These are phyloP conservation scores for Aspergillus saccharolyticus DNA, from an alignment of 495 filamentous ascomycete species.

Conservation along the genomic window DNA sequence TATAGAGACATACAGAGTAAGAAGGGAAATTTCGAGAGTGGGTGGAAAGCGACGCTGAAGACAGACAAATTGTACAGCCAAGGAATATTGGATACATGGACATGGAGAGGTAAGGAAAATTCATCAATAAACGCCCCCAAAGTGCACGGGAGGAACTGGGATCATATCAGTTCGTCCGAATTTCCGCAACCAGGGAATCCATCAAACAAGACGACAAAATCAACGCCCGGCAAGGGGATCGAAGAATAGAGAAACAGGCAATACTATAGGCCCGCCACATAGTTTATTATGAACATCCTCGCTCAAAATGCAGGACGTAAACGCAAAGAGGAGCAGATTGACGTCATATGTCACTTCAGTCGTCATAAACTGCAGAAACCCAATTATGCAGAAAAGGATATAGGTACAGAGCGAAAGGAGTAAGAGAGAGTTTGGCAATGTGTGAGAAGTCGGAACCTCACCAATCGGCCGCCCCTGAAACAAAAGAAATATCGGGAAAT, in stretches of 20 bases:
- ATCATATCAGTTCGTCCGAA: constrained; percentile 17
- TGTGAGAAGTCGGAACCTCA: constrained; percentile 19
- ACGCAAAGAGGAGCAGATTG: constrained; percentile 12
- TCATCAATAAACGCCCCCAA: constrained; percentile 20
- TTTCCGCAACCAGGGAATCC: constrained; percentile 23
- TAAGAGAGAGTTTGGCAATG: background rate
- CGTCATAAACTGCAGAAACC: constrained; percentile 12
- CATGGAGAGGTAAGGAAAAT: constrained; percentile 11
- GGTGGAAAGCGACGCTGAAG: constrained; percentile 6
- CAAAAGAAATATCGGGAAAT: constrained; percentile 17
- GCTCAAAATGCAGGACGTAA: constrained; percentile 23
- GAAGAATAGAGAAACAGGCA: background rate
- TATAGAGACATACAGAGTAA: constrained; percentile 6
- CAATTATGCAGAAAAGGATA: constrained; percentile 18
- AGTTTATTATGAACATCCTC: constrained; percentile 20
- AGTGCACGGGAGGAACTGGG: constrained; percentile 10
- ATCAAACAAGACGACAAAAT: constrained; percentile 6
- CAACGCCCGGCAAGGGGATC: background rate
- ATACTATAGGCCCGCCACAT: constrained; percentile 4
- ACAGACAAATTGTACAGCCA: constrained; percentile 16
- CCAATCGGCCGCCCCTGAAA: constrained; percentile 22
- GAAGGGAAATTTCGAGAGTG: constrained; percentile 11
- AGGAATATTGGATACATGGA: constrained; percentile 12
- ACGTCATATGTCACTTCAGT: constrained; percentile 3
- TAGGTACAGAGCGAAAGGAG: constrained; percentile 8